Evolutionary conservation across 805 yeast species (phyloP).

Genomic region (Ogataea methanolica): DNA sequence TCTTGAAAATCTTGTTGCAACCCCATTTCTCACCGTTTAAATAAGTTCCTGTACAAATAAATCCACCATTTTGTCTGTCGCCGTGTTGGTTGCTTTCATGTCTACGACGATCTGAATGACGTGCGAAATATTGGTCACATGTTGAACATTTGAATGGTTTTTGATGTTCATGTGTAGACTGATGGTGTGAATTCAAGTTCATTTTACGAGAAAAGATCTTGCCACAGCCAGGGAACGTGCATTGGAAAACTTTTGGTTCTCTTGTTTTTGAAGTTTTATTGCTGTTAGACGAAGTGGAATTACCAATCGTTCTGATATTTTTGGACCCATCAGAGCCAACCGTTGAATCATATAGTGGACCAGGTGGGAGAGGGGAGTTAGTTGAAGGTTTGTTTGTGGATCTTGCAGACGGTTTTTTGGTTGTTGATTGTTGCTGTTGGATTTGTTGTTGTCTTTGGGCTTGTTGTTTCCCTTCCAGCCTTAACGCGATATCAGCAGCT

Average conservation of each 20-base stretch:
- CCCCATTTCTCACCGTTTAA: slow-evolving; percentile 31
- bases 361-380: too few relatives aligned
- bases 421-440: neutral
- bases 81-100: slow-evolving; percentile 32
- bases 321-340: too few relatives aligned
- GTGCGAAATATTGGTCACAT: slow-evolving; percentile 29
- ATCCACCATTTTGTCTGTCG: slow-evolving; percentile 7
- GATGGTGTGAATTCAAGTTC: slow-evolving; percentile 31
- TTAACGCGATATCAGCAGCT: slow-evolving; percentile 25
- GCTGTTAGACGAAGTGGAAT: too few relatives aligned
- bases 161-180: slow-evolving; percentile 30
- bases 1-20: slow-evolving; percentile 31
- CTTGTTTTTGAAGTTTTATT: slow-evolving; percentile 2
- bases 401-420: neutral
- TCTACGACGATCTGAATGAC: slow-evolving; percentile 31
- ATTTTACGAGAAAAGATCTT: slow-evolving; percentile 30
- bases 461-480: slow-evolving; percentile 5
- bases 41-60: slow-evolving; percentile 27
- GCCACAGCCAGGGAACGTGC: slow-evolving; percentile 25
- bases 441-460: neutral
- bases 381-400: neutral
- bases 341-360: too few relatives aligned
- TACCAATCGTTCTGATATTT: too few relatives aligned
- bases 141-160: slow-evolving; percentile 29
- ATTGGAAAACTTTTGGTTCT: slow-evolving; percentile 17